Conservation (phyloP, 2,329 filamentous ascomycete genomes). For the Penicillium concentricum region DNA sequence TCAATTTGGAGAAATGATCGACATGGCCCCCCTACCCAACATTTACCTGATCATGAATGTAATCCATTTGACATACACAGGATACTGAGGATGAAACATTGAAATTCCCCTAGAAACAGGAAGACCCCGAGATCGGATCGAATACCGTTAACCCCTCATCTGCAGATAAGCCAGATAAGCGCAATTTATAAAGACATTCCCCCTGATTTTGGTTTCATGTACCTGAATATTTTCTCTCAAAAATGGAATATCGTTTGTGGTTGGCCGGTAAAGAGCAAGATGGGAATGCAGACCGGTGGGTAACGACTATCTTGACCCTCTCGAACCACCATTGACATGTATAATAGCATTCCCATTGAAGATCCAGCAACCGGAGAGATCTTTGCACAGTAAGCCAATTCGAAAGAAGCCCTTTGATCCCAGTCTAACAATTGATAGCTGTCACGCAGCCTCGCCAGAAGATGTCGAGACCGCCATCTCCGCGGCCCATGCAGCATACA, state of each 20-base stretch:
- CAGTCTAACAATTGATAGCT: conserved; percentile 10
- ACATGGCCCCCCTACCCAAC: neutral
- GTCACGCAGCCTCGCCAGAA: conserved; percentile 16
- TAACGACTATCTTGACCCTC: neutral
- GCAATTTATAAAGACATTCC: neutral
- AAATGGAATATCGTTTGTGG: conserved; percentile 17
- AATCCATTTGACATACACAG: neutral
- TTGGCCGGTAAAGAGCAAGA: conserved; percentile 16
- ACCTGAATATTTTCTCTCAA: neutral
- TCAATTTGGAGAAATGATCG: neutral
- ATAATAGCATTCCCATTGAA: conserved; percentile 17
- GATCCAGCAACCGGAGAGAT: conserved; percentile 20
- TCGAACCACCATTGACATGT: neutral
- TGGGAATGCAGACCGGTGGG: conserved; percentile 13
- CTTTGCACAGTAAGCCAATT: conserved; percentile 16
- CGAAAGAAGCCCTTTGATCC: fast-evolving
- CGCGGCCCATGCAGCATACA: conserved; percentile 13
- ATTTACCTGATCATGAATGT: neutral
- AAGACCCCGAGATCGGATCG: neutral
- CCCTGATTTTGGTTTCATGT: neutral
- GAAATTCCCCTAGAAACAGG: neutral
- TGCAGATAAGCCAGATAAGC: conserved; percentile 5
- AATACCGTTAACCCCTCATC: neutral
- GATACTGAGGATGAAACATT: neutral
- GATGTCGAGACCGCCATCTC: conserved; percentile 16